Evolutionary conservation across 441 rosid genomes (phyloP).

Genomic region (Cnidoscolus chayamansa): DNA sequence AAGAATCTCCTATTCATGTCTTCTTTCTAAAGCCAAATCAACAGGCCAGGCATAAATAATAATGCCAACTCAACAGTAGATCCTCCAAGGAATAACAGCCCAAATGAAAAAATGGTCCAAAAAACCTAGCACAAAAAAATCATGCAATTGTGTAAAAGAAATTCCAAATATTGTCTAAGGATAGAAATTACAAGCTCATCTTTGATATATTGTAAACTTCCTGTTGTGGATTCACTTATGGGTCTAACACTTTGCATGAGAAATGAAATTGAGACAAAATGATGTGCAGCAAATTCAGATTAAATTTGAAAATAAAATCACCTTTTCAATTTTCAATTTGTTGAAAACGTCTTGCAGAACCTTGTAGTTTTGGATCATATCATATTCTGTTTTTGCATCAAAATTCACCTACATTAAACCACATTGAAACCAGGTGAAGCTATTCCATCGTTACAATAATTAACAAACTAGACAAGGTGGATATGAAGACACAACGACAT

Average conservation of each 20-base stretch:
- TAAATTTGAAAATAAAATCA: conserved; percentile 18
- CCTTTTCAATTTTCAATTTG: conserved; percentile 92
- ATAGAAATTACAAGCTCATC: conserved; percentile 8
- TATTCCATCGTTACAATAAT: conserved; percentile 3
- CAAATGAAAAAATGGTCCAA: background rate
- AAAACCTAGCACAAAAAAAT: background rate
- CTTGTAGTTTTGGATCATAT: conserved; percentile 95
- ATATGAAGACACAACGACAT: background rate
- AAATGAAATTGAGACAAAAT: background rate
- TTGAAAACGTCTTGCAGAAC: conserved; percentile 87
- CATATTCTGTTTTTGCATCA: conserved; percentile 90
- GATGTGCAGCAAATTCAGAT: background rate
- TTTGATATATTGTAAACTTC: background rate
- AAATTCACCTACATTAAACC: conserved; percentile 66
- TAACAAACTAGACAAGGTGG: conserved; percentile 2
- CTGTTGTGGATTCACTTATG: background rate
- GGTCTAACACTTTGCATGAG: conserved; percentile 11
- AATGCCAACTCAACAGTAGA: background rate
- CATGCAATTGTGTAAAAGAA: background rate
- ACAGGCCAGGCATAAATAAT: background rate
- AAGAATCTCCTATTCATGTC: background rate
- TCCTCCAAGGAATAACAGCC: background rate
- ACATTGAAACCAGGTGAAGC: conserved; percentile 18
- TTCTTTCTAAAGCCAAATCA: background rate
- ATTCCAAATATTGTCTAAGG: background rate